These are phyloP conservation scores for Pelagophyceae sp. DNA, from an alignment of 352 stramenopile genomes.

Conservation along the genomic window DNA sequence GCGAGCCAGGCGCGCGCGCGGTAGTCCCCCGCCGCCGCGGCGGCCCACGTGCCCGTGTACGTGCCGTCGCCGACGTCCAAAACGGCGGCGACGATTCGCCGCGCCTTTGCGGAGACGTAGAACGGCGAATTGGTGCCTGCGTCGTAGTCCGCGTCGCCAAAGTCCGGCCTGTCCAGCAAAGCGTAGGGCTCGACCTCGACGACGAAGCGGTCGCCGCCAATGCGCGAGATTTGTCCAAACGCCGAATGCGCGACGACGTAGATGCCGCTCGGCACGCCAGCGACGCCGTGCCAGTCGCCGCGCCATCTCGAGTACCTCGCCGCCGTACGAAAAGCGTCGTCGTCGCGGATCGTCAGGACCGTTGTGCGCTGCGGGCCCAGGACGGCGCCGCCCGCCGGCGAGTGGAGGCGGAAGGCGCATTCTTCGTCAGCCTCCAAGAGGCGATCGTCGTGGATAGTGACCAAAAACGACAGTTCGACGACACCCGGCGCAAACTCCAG, in stretches of 20 bases:
- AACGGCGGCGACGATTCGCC: not conserved
- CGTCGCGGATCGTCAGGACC: slow-evolving; percentile 49
- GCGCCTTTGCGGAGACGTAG: slow-evolving; percentile 22
- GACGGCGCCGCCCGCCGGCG: slow-evolving; percentile 26
- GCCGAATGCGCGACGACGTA: not conserved
- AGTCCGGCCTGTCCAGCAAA: slow-evolving; percentile 1
- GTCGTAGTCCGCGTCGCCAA: slow-evolving; percentile 33
- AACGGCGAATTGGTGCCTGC: slow-evolving; percentile 26
- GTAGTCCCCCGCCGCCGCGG: slow-evolving; percentile 30
- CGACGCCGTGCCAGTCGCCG: not conserved
- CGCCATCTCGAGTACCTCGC: not conserved
- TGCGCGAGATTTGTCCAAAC: not conserved
- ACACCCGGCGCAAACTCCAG: slow-evolving; percentile 58
- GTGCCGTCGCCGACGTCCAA: slow-evolving; percentile 19
- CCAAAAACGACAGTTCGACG: slow-evolving; percentile 66
- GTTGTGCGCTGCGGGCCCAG: slow-evolving; percentile 42
- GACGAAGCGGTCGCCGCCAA: slow-evolving; percentile 33
- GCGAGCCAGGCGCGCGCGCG: slow-evolving; percentile 36
- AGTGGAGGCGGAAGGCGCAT: slow-evolving; percentile 44
- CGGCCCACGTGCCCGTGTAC: slow-evolving; percentile 7
- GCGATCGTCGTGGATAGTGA: slow-evolving; percentile 82
- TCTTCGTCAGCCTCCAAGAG: slow-evolving; percentile 54
- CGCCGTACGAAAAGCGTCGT: slow-evolving; percentile 21
- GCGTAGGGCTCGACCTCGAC: slow-evolving; percentile 26
- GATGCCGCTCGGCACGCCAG: not conserved